These are phyloP conservation scores for Tothia fuscella DNA, from an alignment of 2,329 filamentous ascomycete species.

Conservation along the genomic window DNA sequence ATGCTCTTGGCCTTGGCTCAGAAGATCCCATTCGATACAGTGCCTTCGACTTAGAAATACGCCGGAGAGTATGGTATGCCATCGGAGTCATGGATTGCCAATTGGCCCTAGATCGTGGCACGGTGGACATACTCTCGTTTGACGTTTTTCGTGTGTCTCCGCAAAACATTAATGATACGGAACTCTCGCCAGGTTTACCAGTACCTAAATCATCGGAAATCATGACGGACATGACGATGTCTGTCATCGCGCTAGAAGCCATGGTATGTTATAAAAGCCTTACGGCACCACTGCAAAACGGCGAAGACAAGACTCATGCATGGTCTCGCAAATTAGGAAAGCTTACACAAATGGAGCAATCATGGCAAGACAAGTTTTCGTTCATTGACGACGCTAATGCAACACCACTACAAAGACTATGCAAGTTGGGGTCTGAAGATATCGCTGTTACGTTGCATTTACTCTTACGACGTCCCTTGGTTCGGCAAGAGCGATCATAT, in stretches of 20 bases:
- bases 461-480: not conserved
- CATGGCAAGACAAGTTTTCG: not conserved
- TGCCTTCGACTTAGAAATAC: slow-evolving; percentile 10
- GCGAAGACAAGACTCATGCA: not conserved
- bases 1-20: slow-evolving; percentile 9
- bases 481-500: not conserved
- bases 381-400: not conserved
- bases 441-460: not conserved
- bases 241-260: not conserved
- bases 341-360: not conserved
- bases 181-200: not conserved
- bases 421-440: slow-evolving; percentile 4
- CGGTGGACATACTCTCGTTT: slow-evolving; percentile 7
- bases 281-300: not conserved
- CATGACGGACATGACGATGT: slow-evolving; percentile 9
- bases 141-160: not conserved
- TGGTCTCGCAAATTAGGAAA: not conserved
- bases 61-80: slow-evolving; percentile 10
- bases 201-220: slow-evolving; percentile 2
- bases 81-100: slow-evolving; percentile 12
- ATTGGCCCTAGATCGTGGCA: slow-evolving; percentile 11
- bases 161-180: not conserved
- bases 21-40: not conserved
- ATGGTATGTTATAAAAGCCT: slow-evolving; percentile 1
- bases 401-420: slow-evolving; percentile 11